A percentile compares a stretch with the other conserved stretches of the same genome.
phyloP scores from a whole-genome alignment of 1,139 yeast genomes.

The Blastobotrys apis region DNA sequence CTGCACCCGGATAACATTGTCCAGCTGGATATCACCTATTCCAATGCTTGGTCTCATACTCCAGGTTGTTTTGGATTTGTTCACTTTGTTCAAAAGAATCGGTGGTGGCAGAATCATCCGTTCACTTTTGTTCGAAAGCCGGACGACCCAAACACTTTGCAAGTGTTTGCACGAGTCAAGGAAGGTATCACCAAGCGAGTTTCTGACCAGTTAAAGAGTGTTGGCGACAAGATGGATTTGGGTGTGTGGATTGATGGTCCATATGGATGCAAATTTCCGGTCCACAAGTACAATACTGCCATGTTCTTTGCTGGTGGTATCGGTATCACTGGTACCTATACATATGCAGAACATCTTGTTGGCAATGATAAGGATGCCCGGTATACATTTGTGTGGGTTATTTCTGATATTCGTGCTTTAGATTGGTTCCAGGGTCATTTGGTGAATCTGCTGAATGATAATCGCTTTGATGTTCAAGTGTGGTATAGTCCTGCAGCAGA shows the following conservation, averaged over 20 bases:
- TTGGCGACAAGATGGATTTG: slow-evolving; percentile 3
- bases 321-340: slow-evolving; percentile 54
- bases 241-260: slow-evolving; percentile 50
- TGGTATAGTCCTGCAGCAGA: slow-evolving; percentile 15
- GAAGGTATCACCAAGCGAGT: slow-evolving; percentile 7
- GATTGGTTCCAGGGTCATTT: slow-evolving; percentile 22
- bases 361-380: slow-evolving; percentile 5
- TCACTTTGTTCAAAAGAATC: slow-evolving; percentile 42
- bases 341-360: slow-evolving; percentile 20
- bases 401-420: slow-evolving; percentile 16
- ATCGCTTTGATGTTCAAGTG: slow-evolving; percentile 11
- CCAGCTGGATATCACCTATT: slow-evolving; percentile 28
- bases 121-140: slow-evolving; percentile 46
- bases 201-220: neutral
- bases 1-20: slow-evolving; percentile 28
- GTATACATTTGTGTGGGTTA: slow-evolving; percentile 21
- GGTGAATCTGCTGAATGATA: slow-evolving; percentile 9
- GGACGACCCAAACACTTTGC: slow-evolving; percentile 25
- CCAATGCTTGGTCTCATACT: slow-evolving; percentile 39
- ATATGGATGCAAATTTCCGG: slow-evolving; percentile 48
- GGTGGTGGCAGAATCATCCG: slow-evolving; percentile 63
- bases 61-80: slow-evolving; percentile 62
- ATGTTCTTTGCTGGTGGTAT: slow-evolving; percentile 60
- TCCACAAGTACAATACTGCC: slow-evolving; percentile 48
- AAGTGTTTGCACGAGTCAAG: slow-evolving; percentile 34